These are phyloP conservation scores for Thelonectria olida DNA, from an alignment of 2,329 filamentous ascomycete genomes.

Conservation along the genomic window DNA sequence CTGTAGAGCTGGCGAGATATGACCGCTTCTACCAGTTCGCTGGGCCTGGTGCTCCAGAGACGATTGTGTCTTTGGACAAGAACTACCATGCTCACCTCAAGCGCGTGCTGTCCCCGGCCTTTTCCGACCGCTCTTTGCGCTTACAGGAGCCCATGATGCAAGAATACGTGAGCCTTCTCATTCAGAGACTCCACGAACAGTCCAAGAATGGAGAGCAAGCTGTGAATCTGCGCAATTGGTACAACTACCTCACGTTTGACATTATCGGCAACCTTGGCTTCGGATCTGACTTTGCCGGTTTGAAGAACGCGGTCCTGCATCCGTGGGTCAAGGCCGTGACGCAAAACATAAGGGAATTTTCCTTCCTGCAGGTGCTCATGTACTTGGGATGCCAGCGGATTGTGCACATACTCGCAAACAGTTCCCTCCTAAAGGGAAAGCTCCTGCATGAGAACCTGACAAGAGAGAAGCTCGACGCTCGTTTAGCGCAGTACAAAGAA, in stretches of 20 bases:
- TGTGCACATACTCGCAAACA: background rate
- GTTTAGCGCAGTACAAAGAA: background rate
- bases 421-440: background rate
- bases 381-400: background rate
- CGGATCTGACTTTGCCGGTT: slow-evolving; percentile 37
- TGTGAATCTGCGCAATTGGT: slow-evolving; percentile 39
- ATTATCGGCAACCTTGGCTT: slow-evolving; percentile 39
- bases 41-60: background rate
- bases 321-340: slow-evolving; percentile 41
- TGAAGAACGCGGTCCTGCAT: slow-evolving; percentile 35
- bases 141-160: slow-evolving; percentile 5
- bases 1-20: background rate
- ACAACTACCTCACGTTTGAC: slow-evolving; percentile 43
- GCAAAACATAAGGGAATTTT: slow-evolving; percentile 10
- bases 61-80: background rate
- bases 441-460: background rate
- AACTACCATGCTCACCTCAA: background rate
- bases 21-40: background rate
- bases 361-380: slow-evolving; percentile 9
- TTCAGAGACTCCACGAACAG: background rate
- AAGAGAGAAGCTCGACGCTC: background rate
- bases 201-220: background rate
- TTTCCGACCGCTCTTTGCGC: slow-evolving; percentile 5
- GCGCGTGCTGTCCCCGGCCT: background rate
- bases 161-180: slow-evolving; percentile 7